Evolutionary conservation across 768 basidiomycete genomes (phyloP), one percentile per base, ranked within the genome.

Genomic region (Lactifluus piperatus): DNA sequence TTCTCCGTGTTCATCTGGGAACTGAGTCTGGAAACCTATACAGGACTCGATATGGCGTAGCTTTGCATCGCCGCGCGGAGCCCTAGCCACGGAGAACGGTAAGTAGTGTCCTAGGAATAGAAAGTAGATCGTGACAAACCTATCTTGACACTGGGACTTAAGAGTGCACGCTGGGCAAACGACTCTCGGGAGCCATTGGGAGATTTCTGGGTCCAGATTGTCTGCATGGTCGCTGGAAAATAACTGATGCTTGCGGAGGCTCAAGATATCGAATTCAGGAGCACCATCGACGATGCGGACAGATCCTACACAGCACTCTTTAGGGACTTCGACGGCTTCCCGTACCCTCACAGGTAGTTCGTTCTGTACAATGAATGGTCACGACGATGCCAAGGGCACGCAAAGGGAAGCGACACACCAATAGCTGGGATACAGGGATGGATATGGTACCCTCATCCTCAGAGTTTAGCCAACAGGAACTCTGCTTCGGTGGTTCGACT

Each of bases 121-220:
- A 22, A 22, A 10, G 5, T 34, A 11, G 5, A 24, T 3, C 13
- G 32, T 32, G 27, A 53, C 57, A 13, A 8, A 58, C 57, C 45
- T 27, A 26, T 44, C 57, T 7, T 22, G n/a, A 53, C 57, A 58
- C 16, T 26, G 14, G 10, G n/a, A 22, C 29, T 46, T 52, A 11
- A 58, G 30, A 8, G 50, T 37, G 27, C 29, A 58, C 11, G 36
- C 57, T 24, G 57, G 57, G 37, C 57, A 58, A 14, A 41, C 45
- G 27, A 53, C 22, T 13, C 57, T 52, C 5, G 57, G 57, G 32
- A 58, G 57, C 57, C 57, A 58, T 22, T 58, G 57, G 36, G 34
- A n/a, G 27, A 53, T 53, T 37, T 58, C 57, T 1, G 51, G 36
- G 44, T 47, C 45, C 36, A 58, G 30, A 27, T 18, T 37, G 2